phyloP scores from a whole-genome alignment of 2,329 filamentous ascomycete genomes.

The Talaromyces sp. region DNA sequence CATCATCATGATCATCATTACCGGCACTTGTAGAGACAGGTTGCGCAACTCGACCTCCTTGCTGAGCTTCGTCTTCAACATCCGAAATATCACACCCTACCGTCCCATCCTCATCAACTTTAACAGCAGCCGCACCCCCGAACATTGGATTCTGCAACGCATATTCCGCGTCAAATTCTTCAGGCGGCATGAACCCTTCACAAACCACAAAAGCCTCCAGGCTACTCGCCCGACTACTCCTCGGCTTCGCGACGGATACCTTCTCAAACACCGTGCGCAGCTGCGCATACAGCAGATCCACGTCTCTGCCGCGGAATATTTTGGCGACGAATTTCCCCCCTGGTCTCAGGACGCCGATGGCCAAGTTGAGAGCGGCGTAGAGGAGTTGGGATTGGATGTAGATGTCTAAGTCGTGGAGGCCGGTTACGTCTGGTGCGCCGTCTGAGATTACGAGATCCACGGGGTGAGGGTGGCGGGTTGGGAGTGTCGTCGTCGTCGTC shows the following conservation, averaged over 20 bases:
- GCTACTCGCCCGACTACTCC: conserved; percentile 91
- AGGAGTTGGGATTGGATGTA: conserved; percentile 96
- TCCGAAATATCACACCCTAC: conserved; percentile 36
- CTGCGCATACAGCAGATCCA: conserved; percentile 93
- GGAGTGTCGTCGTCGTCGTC: conserved; percentile 25
- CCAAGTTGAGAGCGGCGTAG: conserved; percentile 88
- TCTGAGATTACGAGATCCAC: conserved; percentile 95
- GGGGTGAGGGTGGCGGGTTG: conserved; percentile 60
- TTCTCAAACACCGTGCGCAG: conserved; percentile 84
- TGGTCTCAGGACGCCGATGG: conserved; percentile 84
- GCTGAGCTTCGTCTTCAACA: conserved; percentile 40
- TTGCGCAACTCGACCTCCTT: conserved; percentile 17
- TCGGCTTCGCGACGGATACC: conserved; percentile 87
- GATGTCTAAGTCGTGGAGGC: conserved; percentile 94
- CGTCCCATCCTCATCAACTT: conserved; percentile 30
- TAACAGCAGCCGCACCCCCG: conserved; percentile 34
- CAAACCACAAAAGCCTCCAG: conserved; percentile 97
- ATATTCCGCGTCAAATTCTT: conserved; percentile 30
- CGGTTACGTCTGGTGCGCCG: conserved; percentile 93
- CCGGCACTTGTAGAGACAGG: conserved; percentile 4
- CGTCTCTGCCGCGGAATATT: conserved; percentile 90
- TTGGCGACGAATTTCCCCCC: conserved; percentile 97
- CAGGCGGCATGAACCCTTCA: conserved; percentile 75
- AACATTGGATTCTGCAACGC: conserved; percentile 39
- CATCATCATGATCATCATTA: conserved; percentile 22